phyloP scores from a whole-genome alignment of 2,329 filamentous ascomycete species.

The Trichoderma koningii region DNA sequence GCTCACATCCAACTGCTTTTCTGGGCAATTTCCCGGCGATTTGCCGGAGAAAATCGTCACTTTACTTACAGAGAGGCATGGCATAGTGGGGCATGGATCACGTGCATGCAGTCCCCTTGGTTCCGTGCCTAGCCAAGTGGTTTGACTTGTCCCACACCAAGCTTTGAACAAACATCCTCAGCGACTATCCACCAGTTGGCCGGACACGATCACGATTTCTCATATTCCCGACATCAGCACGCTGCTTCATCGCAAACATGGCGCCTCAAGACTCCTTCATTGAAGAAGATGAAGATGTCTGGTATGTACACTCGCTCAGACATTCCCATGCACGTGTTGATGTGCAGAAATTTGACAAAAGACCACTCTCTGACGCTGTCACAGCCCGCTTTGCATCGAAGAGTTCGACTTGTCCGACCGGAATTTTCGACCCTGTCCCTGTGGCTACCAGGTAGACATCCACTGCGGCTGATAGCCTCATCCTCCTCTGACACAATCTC shows the following conservation, averaged over 20 bases:
- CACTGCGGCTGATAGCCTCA: not conserved
- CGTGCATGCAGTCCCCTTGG: slow-evolving; percentile 23
- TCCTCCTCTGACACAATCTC: not conserved
- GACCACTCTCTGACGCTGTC: slow-evolving; percentile 29
- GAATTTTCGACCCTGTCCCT: slow-evolving; percentile 95
- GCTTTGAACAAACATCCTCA: slow-evolving; percentile 31
- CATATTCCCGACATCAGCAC: not conserved
- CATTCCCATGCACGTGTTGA: slow-evolving; percentile 21
- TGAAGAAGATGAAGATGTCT: slow-evolving; percentile 70
- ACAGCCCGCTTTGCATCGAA: slow-evolving; percentile 94
- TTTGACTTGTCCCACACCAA: slow-evolving; percentile 26
- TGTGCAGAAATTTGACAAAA: slow-evolving; percentile 28
- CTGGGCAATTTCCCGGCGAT: slow-evolving; percentile 5
- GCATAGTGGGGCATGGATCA: slow-evolving; percentile 17
- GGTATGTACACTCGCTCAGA: slow-evolving; percentile 50
- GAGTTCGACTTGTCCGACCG: slow-evolving; percentile 98
- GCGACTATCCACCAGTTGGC: slow-evolving; percentile 30
- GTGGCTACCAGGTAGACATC: slow-evolving; percentile 85
- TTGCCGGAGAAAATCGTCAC: not conserved
- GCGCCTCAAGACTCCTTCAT: slow-evolving; percentile 70
- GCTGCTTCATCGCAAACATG: slow-evolving; percentile 46
- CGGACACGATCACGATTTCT: slow-evolving; percentile 25
- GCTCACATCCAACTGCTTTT: not conserved
- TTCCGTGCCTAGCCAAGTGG: slow-evolving; percentile 25
- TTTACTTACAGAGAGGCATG: too few species aligned